phyloP scores from a whole-genome alignment of 441 rosid species.

The Aleurites moluccanus region DNA sequence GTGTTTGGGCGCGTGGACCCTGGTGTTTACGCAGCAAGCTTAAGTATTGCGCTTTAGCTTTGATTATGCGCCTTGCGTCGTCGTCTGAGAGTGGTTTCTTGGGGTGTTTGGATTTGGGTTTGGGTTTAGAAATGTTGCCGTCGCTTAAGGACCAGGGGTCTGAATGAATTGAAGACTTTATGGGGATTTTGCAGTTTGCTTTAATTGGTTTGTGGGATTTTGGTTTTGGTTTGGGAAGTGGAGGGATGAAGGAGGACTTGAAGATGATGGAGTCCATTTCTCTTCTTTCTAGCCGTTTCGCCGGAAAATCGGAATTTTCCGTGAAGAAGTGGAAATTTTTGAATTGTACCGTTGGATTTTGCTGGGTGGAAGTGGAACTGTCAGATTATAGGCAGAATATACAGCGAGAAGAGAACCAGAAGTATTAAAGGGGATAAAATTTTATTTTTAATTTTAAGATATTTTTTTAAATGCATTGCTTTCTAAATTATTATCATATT shows the following conservation, averaged over 20 bases:
- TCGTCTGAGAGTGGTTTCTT: constrained; percentile 77
- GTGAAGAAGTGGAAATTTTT: not conserved
- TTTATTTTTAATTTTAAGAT: too few species aligned
- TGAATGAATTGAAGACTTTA: constrained; percentile 46
- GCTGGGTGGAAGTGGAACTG: not conserved
- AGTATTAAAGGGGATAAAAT: not conserved
- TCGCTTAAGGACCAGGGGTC: constrained; percentile 93
- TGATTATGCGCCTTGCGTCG: constrained; percentile 84
- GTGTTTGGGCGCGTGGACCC: constrained; percentile 69
- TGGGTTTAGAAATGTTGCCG: constrained; percentile 54
- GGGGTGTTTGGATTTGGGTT: constrained; percentile 60
- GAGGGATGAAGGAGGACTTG: constrained; percentile 18
- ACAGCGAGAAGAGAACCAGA: too few species aligned
- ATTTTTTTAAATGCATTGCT: too few species aligned
- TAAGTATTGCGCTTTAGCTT: constrained; percentile 63
- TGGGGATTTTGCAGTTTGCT: constrained; percentile 22
- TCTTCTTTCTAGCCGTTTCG: not conserved
- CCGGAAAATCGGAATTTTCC: constrained; percentile 8
- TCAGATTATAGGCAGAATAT: not conserved
- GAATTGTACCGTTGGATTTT: not conserved
- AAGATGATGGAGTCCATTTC: constrained; percentile 8
- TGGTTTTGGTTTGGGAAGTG: constrained; percentile 5
- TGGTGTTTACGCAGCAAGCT: constrained; percentile 73
- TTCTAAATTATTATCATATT: too few species aligned
- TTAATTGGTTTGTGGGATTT: constrained; percentile 21